A percentile compares a stretch with the other conserved stretches of the same genome.
Evolutionary conservation across 1,284 basidiomycete species (phyloP).

Genomic region (Papiliotrema flavescens): DNA sequence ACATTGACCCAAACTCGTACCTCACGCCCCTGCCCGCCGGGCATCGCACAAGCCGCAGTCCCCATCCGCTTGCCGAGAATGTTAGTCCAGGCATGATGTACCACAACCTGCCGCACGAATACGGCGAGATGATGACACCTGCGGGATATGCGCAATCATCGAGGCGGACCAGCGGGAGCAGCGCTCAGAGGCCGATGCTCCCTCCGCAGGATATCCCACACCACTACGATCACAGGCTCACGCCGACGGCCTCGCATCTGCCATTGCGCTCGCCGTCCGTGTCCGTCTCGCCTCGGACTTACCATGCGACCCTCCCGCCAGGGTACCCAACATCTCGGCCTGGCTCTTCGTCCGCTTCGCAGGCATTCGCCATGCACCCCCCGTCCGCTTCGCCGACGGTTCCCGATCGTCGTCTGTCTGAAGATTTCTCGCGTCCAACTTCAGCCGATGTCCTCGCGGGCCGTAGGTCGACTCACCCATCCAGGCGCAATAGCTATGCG

Average conservation of each 20-base stretch:
- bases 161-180: conserved; percentile 8
- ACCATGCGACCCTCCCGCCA: conserved; percentile 13
- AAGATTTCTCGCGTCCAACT: conserved; percentile 8
- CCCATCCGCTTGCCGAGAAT: neutral
- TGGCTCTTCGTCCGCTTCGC: conserved; percentile 21
- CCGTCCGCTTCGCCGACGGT: conserved; percentile 19
- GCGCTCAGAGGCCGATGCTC: conserved; percentile 24
- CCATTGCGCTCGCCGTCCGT: conserved; percentile 36
- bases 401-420: conserved; percentile 15
- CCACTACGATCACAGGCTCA: conserved; percentile 16
- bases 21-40: conserved; percentile 24
- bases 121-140: neutral
- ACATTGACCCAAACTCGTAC: conserved; percentile 23
- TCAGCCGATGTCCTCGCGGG: neutral
- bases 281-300: conserved; percentile 34
- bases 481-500: conserved; percentile 1
- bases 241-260: conserved; percentile 10
- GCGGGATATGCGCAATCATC: neutral
- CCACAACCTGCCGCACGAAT: neutral
- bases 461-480: conserved; percentile 1
- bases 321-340: conserved; percentile 25
- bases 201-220: conserved; percentile 28
- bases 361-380: conserved; percentile 20
- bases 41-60: neutral
- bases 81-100: neutral